Evolutionary conservation across 805 yeast genomes (phyloP), one percentile per base, ranked within the genome.

Genomic region (Wickerhamomyces chambardii): DNA sequence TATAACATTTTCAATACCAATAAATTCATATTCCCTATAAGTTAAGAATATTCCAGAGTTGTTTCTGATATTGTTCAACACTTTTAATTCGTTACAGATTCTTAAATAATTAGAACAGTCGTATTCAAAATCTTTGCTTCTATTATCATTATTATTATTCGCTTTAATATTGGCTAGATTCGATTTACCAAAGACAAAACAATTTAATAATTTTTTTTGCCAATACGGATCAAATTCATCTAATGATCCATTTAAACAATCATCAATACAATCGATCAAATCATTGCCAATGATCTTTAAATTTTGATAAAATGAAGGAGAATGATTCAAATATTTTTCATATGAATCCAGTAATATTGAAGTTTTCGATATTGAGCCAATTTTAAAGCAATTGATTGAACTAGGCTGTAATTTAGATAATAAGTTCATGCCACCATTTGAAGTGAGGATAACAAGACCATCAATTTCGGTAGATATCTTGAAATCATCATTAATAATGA

Each of bases 151-250:
- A n/a, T n/a, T n/a, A n/a, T n/a, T n/a, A n/a, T n/a, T n/a, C 6
- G 34, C 28, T 2, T 25, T 17, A 9, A 18, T 17, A 5, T 16
- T 24, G 15, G 31, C 17, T 7, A 73, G 64, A 14, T 24, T 24
- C 0, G 84, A 68, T 46, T 90, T 92, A 1, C 97, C 98, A 58
- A 89, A 84, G 0, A 84, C 65, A 0, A 89, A 95, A 2, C 96
- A 95, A 35, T 75, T 69, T 28, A 92, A 57, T 9, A 90, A 59
- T 34, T 72, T 73, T 53, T 86, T 87, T 48, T 92, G 98, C 80
- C 89, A 73, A 35, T 66, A 63, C 0, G 83, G 70, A 41, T 78
- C 85, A 46, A 85, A 76, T 47, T 90, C 97, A 36, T 77, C 79
- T 4, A 75, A 55, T 1, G 95, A 81, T 0, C 94, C 94, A 2